Base-by-base conservation (phyloP, 2,329 filamentous ascomycete species). In the Trichoderma sp. region DNA sequence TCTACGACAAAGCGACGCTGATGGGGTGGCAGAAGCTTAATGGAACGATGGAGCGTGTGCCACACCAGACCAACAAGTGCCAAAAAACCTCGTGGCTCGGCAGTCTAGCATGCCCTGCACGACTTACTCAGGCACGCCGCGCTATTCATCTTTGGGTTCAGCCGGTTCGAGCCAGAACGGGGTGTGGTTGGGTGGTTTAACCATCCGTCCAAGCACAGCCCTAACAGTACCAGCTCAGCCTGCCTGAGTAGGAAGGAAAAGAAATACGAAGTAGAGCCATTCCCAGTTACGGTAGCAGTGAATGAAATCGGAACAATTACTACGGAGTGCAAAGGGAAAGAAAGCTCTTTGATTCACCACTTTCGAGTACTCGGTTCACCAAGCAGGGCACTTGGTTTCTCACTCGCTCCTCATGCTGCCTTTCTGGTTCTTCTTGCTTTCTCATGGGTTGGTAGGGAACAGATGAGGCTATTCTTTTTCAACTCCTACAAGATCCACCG, bases 31-130 rank as follows among this genome's bases (percentile, higher is more conserved):
- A 72, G 74, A 75, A 72, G 74, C 74, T 71, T 75, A 60, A 75
- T 68, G 50, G 63, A 71, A 45, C 66, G 45, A 75, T 68, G 74
- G 64, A 45, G 71, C 50, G 62, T 74, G 63, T 74, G 60, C 45
- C 71, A 72, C 71, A 73, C 71, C 71, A 73, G 56, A 24, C 59
- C 73, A 41, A 71, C 66, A 56, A 71, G 56, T 72, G 60, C 33
- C 45, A 71, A 71, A 69, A 71, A 66, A 56, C 74, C 74, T 75
- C 74, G 74, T 75, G 74, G 74, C 74, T 75, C 74, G 67, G 62
- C 41, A 75, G 74, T 69, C 68, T 69, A 65, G 67, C 67, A 64
- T 41, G 60, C 59, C 50, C 74, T 65, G 67, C 50, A 75, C 62
- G 62, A 71, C 74, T 75, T 75, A 75, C 74, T 75, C 74, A 75